phyloP scores from a whole-genome alignment of 169 alveolate genomes.

The Toxoplasma gondii region DNA sequence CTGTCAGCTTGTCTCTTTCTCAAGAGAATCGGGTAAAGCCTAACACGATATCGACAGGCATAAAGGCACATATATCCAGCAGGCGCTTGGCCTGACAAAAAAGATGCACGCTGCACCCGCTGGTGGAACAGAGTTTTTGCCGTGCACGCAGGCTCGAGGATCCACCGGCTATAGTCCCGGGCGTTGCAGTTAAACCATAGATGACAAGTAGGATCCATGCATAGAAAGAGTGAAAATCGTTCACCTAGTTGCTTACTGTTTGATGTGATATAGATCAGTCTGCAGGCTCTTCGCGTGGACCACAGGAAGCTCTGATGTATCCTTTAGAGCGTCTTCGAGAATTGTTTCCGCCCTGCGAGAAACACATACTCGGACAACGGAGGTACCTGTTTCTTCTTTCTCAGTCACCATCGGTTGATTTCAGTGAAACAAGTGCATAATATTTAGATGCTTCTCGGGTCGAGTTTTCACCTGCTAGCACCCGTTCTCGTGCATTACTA shows the following conservation, averaged over 20 bases:
- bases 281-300: neutral
- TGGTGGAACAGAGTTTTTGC: neutral
- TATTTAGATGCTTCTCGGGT: too few species aligned
- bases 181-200: neutral
- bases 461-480: too few species aligned
- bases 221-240: too few species aligned
- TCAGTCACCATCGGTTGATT: too few species aligned
- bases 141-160: neutral
- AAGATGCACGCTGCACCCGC: too few species aligned
- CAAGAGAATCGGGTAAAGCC: neutral
- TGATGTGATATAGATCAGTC: neutral
- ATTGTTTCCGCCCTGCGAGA: neutral
- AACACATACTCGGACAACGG: neutral
- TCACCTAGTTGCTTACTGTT: neutral
- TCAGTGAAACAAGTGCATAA: too few species aligned
- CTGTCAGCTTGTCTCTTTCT: neutral
- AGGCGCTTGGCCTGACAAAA: neutral
- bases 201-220: neutral
- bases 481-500: too few species aligned
- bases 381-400: too few species aligned
- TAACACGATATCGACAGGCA: neutral
- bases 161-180: neutral
- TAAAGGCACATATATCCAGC: neutral
- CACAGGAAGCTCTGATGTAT: neutral
- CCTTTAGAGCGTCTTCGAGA: neutral